Conservation (phyloP, 805 yeast species). For the Nematodospora valgi region DNA sequence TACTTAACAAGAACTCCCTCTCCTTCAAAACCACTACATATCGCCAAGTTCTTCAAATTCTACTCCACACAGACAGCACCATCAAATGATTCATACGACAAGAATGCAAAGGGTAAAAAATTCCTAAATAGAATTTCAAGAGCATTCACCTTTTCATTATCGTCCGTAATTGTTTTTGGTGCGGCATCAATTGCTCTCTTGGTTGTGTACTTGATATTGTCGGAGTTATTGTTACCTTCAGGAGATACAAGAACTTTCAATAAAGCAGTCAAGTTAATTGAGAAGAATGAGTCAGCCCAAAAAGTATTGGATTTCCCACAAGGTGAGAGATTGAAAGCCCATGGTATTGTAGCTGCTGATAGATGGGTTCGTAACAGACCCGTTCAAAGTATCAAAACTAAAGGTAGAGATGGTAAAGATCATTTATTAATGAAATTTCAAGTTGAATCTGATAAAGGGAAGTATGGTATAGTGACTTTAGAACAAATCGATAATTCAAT, state of each 20-base stretch:
- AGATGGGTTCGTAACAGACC: constrained; percentile 91
- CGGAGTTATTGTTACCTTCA: constrained; percentile 81
- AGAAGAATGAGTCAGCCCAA: constrained; percentile 61
- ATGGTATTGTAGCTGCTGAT: constrained; percentile 70
- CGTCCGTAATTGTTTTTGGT: constrained; percentile 61
- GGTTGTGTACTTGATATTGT: constrained; percentile 71
- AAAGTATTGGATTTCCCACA: constrained; percentile 50
- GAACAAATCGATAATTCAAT: constrained; percentile 74
- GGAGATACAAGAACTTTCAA: constrained; percentile 91
- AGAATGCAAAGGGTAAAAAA: constrained; percentile 37
- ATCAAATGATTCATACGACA: constrained; percentile 30
- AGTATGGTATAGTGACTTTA: constrained; percentile 67
- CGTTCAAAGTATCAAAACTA: constrained; percentile 59
- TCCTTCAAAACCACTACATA: background rate
- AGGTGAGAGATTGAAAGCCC: constrained; percentile 70
- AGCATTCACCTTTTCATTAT: constrained; percentile 58
- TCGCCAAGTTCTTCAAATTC: constrained; percentile 1
- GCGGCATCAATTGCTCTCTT: constrained; percentile 65
- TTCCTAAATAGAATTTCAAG: constrained; percentile 48
- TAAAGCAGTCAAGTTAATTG: constrained; percentile 74
- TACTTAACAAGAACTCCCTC: too few relatives aligned
- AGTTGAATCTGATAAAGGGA: constrained; percentile 65
- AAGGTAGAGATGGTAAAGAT: constrained; percentile 74
- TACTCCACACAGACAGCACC: constrained; percentile 11
- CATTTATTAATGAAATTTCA: constrained; percentile 83